Conservation (phyloP, 2,329 filamentous ascomycete species). For the Hypoxylon sp. region DNA sequence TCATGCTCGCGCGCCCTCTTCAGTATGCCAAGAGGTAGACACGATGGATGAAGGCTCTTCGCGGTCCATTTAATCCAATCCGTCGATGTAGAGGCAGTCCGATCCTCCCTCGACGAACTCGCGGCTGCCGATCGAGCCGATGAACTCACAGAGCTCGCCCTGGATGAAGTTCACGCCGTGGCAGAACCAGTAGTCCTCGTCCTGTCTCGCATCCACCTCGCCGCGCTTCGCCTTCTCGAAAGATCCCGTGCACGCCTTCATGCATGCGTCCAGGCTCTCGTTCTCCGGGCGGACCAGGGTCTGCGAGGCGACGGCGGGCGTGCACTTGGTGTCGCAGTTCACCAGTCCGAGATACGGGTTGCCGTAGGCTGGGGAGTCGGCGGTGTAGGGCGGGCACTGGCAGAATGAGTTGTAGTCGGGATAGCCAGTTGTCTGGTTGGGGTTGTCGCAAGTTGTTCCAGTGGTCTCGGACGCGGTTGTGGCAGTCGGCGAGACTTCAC, state of each 20-base stretch:
- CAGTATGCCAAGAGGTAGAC: no score
- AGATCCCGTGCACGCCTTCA: conserved; percentile 39
- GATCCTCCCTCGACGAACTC: conserved; percentile 31
- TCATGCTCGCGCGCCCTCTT: no score
- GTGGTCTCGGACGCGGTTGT: conserved; percentile 11
- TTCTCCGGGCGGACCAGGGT: conserved; percentile 30
- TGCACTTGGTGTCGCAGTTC: conserved; percentile 38
- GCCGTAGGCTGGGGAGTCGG: conserved; percentile 33
- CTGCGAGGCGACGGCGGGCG: conserved; percentile 33
- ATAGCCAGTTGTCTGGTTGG: conserved; percentile 31
- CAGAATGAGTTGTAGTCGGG: conserved; percentile 41
- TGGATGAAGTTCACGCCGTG: conserved; percentile 42
- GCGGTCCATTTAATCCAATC: no score
- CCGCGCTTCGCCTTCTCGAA: conserved; percentile 38
- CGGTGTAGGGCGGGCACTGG: conserved; percentile 33
- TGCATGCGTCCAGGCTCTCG: conserved; percentile 33
- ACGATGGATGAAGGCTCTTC: no score
- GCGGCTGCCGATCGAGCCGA: conserved; percentile 34
- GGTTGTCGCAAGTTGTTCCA: conserved; percentile 23
- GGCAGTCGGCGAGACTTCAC: conserved; percentile 11
- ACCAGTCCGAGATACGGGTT: conserved; percentile 40
- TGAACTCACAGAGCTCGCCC: conserved; percentile 41
- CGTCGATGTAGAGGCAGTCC: conserved; percentile 31
- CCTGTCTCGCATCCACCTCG: conserved; percentile 14
- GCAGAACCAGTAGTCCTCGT: conserved; percentile 41